phyloP scores from a whole-genome alignment of 176 grass and related monocot species.

The Eleusine indica region DNA sequence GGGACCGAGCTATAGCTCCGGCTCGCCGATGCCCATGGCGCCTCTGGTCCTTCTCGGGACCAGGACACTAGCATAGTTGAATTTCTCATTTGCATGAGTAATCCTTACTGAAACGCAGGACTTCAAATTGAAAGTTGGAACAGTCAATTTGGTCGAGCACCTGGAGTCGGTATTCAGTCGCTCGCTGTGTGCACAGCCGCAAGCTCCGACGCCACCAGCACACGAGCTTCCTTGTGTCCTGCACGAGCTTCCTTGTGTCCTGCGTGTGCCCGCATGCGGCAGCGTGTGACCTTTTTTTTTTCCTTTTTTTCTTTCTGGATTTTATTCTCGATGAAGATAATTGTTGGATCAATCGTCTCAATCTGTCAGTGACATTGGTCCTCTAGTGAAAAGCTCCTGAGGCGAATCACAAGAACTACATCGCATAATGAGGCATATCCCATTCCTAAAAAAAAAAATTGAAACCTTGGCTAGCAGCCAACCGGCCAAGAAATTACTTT shows the following conservation, averaged over 20 bases:
- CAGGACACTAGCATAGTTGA: neutral
- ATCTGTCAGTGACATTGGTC: neutral
- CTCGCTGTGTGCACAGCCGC: neutral
- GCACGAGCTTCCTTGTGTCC: too few relatives aligned
- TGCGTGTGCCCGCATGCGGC: neutral
- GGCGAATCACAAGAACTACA: neutral
- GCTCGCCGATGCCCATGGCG: neutral
- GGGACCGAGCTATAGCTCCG: conserved; percentile 38
- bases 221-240: neutral
- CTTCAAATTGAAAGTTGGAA: neutral
- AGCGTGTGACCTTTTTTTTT: neutral
- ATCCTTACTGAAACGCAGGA: neutral
- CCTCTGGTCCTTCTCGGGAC: conserved; percentile 5
- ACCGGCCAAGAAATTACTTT: too few relatives aligned
- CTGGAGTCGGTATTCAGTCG: neutral
- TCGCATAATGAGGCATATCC: conserved; percentile 8
- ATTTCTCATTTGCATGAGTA: neutral
- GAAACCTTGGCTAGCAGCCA: too few relatives aligned
- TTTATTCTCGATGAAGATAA: neutral
- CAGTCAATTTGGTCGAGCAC: neutral
- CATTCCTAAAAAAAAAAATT: neutral
- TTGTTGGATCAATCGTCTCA: neutral
- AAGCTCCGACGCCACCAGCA: neutral
- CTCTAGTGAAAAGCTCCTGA: neutral
- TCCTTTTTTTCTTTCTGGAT: neutral